phyloP scores from a whole-genome alignment of 2,329 filamentous ascomycete species.

The Fusarium xyrophilum region DNA sequence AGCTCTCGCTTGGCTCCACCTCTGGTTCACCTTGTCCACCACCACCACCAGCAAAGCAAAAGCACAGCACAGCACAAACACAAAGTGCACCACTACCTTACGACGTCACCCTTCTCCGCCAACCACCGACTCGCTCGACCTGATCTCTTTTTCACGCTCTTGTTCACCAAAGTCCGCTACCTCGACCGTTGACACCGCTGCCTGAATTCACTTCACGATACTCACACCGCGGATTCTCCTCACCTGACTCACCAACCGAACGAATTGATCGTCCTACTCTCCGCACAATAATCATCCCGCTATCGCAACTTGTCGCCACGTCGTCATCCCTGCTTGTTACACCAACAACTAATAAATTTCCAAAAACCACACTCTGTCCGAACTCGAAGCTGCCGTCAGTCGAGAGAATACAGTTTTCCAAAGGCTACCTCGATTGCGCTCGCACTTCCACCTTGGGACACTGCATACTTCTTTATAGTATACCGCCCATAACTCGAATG shows the following conservation, averaged over 20 bases:
- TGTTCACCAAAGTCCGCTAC: background rate
- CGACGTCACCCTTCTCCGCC: slow-evolving; percentile 31
- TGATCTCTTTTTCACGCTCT: slow-evolving; percentile 16
- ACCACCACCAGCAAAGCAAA: slow-evolving; percentile 13
- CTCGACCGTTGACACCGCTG: background rate
- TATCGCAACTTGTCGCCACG: slow-evolving; percentile 31
- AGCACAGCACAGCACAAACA: background rate
- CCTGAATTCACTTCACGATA: slow-evolving; percentile 7
- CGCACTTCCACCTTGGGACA: background rate
- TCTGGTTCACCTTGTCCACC: slow-evolving; percentile 28
- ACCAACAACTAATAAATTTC: background rate
- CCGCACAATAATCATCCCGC: slow-evolving; percentile 3
- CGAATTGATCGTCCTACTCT: slow-evolving; percentile 9
- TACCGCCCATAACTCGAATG: slow-evolving; percentile 45
- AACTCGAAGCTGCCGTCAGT: background rate
- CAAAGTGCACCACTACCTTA: slow-evolving; percentile 10
- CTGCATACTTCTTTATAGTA: slow-evolving; percentile 15
- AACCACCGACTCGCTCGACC: slow-evolving; percentile 6
- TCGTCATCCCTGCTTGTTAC: slow-evolving; percentile 14
- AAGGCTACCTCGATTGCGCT: background rate
- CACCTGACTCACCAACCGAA: slow-evolving; percentile 8
- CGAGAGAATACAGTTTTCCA: background rate
- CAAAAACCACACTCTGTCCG: background rate
- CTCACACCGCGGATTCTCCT: slow-evolving; percentile 1
- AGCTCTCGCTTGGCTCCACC: slow-evolving; percentile 34